Evolutionary conservation across 495 filamentous ascomycete species (phyloP).

Genomic region (Polyplosphaeria fusca): DNA sequence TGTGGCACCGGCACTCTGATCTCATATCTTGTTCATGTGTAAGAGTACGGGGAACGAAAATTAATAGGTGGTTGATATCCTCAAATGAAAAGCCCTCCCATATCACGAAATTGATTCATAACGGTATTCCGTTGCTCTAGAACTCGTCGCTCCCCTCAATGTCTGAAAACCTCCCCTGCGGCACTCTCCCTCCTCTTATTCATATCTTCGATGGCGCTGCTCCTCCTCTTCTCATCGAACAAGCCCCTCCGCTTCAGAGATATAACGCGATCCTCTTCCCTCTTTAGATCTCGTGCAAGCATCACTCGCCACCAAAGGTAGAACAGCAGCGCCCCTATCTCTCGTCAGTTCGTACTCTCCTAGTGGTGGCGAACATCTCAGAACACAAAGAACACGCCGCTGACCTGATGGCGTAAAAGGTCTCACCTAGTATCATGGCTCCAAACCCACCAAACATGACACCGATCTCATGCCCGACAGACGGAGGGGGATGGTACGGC

Average conservation of each 20-base stretch:
- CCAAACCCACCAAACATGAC: constrained; percentile 7
- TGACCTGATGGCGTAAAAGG: too few species aligned
- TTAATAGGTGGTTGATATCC: too few species aligned
- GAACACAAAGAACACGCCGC: background rate
- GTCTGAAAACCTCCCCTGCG: too few species aligned
- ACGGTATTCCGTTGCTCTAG: too few species aligned
- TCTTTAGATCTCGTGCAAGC: constrained; percentile 18
- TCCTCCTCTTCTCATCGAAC: constrained; percentile 9
- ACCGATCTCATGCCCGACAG: constrained; percentile 17
- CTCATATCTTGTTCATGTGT: too few species aligned
- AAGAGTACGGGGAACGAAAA: too few species aligned
- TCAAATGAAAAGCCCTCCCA: too few species aligned
- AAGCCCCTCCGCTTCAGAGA: constrained; percentile 26
- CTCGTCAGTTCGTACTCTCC: background rate
- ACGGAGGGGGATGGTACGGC: constrained; percentile 4
- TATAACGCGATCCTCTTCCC: constrained; percentile 18
- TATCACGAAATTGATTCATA: too few species aligned
- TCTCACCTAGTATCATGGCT: constrained; percentile 10
- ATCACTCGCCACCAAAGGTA: constrained; percentile 7
- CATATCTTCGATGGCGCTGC: background rate
- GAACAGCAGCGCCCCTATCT: constrained; percentile 4
- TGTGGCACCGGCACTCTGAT: too few species aligned
- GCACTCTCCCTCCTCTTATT: background rate
- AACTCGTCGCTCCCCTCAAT: too few species aligned
- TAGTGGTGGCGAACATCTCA: background rate